Percentiles rank a stretch among this genome's conserved stretches.
Conservation (phyloP, 2,329 filamentous ascomycete species). For the Whalleya microplaca region DNA sequence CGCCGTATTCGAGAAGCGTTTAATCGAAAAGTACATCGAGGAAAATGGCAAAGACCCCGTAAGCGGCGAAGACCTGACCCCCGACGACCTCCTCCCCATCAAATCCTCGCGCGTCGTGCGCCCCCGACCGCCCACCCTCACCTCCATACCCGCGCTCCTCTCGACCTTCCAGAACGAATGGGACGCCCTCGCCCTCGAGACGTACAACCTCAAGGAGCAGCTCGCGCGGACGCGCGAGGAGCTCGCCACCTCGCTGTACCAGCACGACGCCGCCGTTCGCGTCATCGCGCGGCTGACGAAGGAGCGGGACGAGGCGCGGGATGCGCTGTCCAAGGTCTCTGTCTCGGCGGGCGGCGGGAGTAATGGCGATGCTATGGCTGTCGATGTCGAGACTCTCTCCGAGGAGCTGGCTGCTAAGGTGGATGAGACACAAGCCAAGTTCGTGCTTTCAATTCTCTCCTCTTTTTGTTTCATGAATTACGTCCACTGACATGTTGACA, state of each 20-base stretch:
- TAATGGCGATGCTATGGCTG: conserved; percentile 86
- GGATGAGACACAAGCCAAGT: conserved; percentile 80
- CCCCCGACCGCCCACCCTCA: conserved; percentile 88
- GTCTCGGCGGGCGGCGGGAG: conserved; percentile 61
- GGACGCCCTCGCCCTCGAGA: conserved; percentile 91
- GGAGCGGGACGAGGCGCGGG: conserved; percentile 89
- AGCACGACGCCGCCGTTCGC: conserved; percentile 94
- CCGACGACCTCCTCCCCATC: conserved; percentile 86
- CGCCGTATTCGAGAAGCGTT: conserved; percentile 89
- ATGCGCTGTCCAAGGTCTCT: conserved; percentile 84
- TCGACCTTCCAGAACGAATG: conserved; percentile 98
- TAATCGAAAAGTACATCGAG: conserved; percentile 93
- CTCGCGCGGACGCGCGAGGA: conserved; percentile 90
- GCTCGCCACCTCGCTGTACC: conserved; percentile 90
- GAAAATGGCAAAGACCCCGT: conserved; percentile 93
- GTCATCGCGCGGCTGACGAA: conserved; percentile 90
- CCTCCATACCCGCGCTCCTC: conserved; percentile 92
- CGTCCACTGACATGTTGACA: conserved; percentile 43
- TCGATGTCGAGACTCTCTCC: conserved; percentile 79
- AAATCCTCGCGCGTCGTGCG: conserved; percentile 83
- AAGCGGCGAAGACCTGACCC: conserved; percentile 80
- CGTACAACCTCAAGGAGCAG: conserved; percentile 88
- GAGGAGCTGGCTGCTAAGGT: conserved; percentile 73
- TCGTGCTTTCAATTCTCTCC: conserved; percentile 44
- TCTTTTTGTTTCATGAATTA: conserved; percentile 11